phyloP scores from a whole-genome alignment of 352 stramenopile species.

The Pythium sukuiense region DNA sequence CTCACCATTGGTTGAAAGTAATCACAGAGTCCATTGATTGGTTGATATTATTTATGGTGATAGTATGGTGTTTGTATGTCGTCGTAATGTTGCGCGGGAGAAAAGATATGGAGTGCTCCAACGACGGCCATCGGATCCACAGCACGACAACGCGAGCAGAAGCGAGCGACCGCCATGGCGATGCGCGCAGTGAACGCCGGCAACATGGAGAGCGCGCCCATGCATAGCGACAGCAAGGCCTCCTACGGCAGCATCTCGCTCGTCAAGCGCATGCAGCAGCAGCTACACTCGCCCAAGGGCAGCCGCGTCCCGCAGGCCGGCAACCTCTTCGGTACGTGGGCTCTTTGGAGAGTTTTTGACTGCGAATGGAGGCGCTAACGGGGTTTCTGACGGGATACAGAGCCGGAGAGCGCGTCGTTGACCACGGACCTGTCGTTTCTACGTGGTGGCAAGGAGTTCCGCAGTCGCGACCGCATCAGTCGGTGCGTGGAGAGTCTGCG shows the following conservation, averaged over 20 bases:
- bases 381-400: slow-evolving; percentile 13
- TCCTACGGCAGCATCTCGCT: slow-evolving; percentile 44
- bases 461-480: slow-evolving; percentile 46
- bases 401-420: slow-evolving; percentile 31
- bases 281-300: slow-evolving; percentile 20
- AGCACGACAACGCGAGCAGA: neutral
- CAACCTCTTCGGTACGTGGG: slow-evolving; percentile 9
- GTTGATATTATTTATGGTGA: neutral
- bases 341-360: slow-evolving; percentile 21
- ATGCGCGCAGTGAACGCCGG: neutral
- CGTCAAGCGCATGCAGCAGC: slow-evolving; percentile 35
- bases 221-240: slow-evolving; percentile 25
- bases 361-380: neutral
- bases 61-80: slow-evolving; percentile 9
- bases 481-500: slow-evolving; percentile 19
- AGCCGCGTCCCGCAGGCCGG: neutral
- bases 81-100: slow-evolving; percentile 19
- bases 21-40: slow-evolving; percentile 13
- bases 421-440: slow-evolving; percentile 36
- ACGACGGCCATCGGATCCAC: slow-evolving; percentile 1
- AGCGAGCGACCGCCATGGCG: neutral
- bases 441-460: slow-evolving; percentile 26
- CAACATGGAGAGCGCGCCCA: slow-evolving; percentile 38
- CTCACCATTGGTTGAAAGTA: neutral
- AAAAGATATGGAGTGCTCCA: slow-evolving; percentile 11